Evolutionary conservation across 164 flowering plant species (phyloP).

Genomic region (Vitis cinerea): DNA sequence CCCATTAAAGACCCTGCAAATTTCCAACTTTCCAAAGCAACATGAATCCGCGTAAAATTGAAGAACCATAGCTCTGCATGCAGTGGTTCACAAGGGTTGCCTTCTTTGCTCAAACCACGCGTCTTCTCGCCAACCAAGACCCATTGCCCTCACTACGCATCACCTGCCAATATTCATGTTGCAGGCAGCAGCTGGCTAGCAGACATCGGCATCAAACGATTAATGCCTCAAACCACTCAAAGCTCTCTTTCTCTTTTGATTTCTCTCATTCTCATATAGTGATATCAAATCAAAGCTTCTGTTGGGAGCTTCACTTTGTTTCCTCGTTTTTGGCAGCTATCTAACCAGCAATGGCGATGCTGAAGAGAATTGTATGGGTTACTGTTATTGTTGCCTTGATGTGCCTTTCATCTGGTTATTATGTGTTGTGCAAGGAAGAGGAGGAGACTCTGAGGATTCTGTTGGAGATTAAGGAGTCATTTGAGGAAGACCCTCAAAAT

Average conservation of each 20-base stretch:
- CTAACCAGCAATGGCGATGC: constrained; percentile 9
- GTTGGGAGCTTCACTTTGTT: background rate
- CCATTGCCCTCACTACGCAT: background rate
- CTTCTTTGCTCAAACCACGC: constrained; percentile 7
- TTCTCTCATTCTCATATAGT: background rate
- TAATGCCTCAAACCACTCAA: background rate
- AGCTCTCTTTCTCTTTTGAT: background rate
- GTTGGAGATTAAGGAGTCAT: constrained; percentile 62
- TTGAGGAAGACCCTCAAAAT: constrained; percentile 49
- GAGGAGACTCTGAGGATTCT: constrained; percentile 32
- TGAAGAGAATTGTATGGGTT: background rate
- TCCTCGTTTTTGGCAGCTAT: too few relatives aligned
- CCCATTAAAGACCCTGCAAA: background rate
- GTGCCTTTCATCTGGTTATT: constrained; percentile 15
- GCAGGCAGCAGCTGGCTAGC: too few relatives aligned
- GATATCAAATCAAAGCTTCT: background rate
- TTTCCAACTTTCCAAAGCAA: constrained; percentile 6
- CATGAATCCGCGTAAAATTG: constrained; percentile 1
- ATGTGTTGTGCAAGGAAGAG: constrained; percentile 17
- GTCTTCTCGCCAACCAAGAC: constrained; percentile 10
- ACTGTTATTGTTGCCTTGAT: constrained; percentile 11
- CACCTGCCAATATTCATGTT: too few relatives aligned
- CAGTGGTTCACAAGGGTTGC: background rate
- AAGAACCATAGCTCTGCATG: constrained; percentile 10
- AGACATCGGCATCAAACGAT: background rate